Conservation (phyloP, 1,139 yeast species). For the Candida pseudoviswanathii region DNA sequence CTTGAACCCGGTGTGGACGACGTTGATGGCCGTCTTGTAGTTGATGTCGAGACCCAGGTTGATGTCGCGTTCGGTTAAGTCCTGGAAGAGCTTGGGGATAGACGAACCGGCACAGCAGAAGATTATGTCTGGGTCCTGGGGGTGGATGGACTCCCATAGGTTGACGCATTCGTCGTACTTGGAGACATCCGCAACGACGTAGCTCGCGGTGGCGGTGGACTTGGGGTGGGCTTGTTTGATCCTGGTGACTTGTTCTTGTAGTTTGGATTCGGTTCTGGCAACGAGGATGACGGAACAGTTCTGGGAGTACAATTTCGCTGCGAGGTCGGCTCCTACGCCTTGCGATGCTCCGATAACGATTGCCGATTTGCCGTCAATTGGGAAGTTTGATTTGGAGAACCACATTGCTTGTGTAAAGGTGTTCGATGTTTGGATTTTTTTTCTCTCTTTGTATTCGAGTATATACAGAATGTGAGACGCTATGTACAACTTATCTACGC, state of each 20-base stretch:
- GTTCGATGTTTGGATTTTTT: background rate
- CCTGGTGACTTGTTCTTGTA: constrained; percentile 49
- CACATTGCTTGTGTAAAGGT: constrained; percentile 20
- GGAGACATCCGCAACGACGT: constrained; percentile 68
- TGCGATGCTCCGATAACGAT: constrained; percentile 95
- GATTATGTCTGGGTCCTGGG: constrained; percentile 65
- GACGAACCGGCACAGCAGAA: constrained; percentile 91
- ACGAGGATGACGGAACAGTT: constrained; percentile 73
- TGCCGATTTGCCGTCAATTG: constrained; percentile 55
- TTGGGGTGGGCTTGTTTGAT: constrained; percentile 27
- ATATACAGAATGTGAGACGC: constrained; percentile 1
- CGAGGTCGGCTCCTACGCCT: constrained; percentile 86
- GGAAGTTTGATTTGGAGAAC: constrained; percentile 31
- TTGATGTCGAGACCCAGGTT: constrained; percentile 64
- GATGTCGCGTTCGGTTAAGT: constrained; percentile 60
- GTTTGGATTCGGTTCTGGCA: constrained; percentile 68
- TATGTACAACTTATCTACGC: background rate
- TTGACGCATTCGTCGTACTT: constrained; percentile 49
- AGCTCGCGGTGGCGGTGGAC: constrained; percentile 38
- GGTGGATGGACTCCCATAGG: constrained; percentile 34
- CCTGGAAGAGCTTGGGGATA: constrained; percentile 74
- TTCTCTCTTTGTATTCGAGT: background rate
- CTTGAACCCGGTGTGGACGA: constrained; percentile 64
- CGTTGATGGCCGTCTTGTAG: constrained; percentile 71
- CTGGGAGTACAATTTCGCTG: constrained; percentile 52